A percentile compares a stretch with the other conserved stretches of the same genome.
Conservation (phyloP, 2,329 filamentous ascomycete species). For the Lecanicillium sp. region DNA sequence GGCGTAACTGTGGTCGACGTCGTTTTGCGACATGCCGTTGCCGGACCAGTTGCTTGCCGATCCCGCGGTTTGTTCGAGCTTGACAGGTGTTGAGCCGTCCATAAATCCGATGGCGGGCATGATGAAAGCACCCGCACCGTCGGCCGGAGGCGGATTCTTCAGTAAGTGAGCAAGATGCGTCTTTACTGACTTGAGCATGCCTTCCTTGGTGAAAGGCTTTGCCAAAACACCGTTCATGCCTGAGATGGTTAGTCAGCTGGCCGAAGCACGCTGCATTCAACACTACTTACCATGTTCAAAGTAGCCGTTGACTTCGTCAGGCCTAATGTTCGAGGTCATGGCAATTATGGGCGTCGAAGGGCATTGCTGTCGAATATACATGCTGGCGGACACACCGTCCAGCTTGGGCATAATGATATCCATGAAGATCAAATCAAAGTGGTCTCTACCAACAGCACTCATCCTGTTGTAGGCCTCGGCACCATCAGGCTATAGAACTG, state of each 20-base stretch:
- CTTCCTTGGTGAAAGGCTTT: conserved; percentile 90
- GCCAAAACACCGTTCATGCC: conserved; percentile 97
- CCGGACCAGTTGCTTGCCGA: conserved; percentile 18
- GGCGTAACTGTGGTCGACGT: conserved; percentile 42
- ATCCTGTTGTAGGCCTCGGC: conserved; percentile 88
- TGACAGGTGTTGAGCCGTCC: conserved; percentile 30
- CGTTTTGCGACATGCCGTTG: conserved; percentile 16
- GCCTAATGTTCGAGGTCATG: conserved; percentile 97
- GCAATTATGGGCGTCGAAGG: conserved; percentile 83
- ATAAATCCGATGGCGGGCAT: conserved; percentile 15
- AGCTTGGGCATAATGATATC: conserved; percentile 97
- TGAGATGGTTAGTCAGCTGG: conserved; percentile 30
- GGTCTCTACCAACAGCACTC: conserved; percentile 37
- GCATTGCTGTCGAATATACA: conserved; percentile 84
- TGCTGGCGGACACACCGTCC: conserved; percentile 90
- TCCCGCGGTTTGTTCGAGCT: conserved; percentile 53
- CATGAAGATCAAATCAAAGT: conserved; percentile 72
- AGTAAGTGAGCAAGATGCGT: conserved; percentile 83
- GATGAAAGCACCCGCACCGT: conserved; percentile 17
- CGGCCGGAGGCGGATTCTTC: conserved; percentile 52
- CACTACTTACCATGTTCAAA: conserved; percentile 78
- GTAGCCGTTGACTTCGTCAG: conserved; percentile 94
- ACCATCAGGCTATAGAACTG: conserved; percentile 53
- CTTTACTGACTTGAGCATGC: conserved; percentile 77
- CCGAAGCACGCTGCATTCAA: background rate